These are phyloP conservation scores for Boechera retrofracta DNA, from an alignment of 345 rosid genomes.

Conservation along the genomic window DNA sequence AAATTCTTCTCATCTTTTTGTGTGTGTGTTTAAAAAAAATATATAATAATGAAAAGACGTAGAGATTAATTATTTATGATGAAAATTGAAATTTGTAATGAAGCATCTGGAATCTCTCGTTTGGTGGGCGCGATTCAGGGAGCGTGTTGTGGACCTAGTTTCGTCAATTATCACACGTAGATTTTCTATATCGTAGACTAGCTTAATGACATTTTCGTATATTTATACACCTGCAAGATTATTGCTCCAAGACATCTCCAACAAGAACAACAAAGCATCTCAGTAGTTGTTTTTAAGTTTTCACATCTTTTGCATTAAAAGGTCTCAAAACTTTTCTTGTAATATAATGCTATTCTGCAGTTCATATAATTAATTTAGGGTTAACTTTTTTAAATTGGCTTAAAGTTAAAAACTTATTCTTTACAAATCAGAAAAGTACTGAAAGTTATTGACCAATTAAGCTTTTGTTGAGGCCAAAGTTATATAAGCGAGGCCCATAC, in stretches of 20 bases:
- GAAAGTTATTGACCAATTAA: no score
- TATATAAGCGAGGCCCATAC: not conserved
- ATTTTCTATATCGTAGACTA: not conserved
- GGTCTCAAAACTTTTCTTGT: constrained; percentile 21
- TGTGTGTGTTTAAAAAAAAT: not conserved
- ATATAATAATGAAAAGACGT: not conserved
- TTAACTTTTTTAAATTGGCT: no score
- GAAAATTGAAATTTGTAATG: constrained; percentile 8
- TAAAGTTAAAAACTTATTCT: no score
- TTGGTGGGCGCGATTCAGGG: constrained; percentile 27
- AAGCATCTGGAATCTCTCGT: constrained; percentile 38
- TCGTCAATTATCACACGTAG: not conserved
- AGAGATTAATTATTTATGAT: not conserved
- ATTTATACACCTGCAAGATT: constrained; percentile 38
- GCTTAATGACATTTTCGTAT: no score
- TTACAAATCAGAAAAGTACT: no score
- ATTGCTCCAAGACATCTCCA: constrained; percentile 74
- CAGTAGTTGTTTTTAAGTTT: constrained; percentile 26
- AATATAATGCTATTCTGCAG: not conserved
- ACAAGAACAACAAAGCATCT: constrained; percentile 59
- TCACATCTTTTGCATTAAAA: no score
- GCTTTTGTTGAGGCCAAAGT: no score
- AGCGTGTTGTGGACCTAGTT: constrained; percentile 27
- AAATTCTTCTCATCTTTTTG: not conserved
- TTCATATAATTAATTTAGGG: no score